Conservation (phyloP, 805 yeast genomes). For the Blastobotrys peoriensis region DNA sequence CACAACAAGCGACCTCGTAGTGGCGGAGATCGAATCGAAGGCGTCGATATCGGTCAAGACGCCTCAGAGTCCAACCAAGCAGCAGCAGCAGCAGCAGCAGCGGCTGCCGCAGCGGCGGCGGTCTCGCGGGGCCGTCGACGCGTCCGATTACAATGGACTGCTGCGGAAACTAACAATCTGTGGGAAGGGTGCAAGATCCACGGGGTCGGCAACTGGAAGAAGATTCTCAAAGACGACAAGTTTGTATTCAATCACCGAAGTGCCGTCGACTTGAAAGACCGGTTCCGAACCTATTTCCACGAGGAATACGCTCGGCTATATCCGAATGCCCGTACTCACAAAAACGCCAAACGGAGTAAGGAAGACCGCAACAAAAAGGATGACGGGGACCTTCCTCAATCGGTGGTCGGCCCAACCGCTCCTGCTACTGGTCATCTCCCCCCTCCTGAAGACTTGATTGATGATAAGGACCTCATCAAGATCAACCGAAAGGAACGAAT, state of each 20-base stretch:
- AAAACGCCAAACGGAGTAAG: conserved; percentile 8
- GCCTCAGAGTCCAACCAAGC: conserved; percentile 3
- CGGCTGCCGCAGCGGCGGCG: conserved; percentile 4
- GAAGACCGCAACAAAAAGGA: conserved; percentile 16
- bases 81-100: conserved; percentile 11
- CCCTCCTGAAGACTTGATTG: not conserved
- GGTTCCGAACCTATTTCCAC: conserved; percentile 41
- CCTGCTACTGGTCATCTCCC: not conserved
- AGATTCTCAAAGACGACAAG: conserved; percentile 37
- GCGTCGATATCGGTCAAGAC: not conserved
- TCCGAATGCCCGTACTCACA: conserved; percentile 41
- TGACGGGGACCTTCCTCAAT: not conserved
- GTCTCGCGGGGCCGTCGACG: conserved; percentile 20
- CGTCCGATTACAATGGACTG: conserved; percentile 38
- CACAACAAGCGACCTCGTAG: too few relatives aligned
- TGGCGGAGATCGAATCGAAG: too few relatives aligned
- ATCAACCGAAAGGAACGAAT: conserved; percentile 40
- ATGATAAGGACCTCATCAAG: conserved; percentile 28
- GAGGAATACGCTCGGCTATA: conserved; percentile 39
- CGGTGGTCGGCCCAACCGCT: not conserved
- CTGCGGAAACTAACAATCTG: conserved; percentile 36
- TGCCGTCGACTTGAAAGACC: conserved; percentile 41
- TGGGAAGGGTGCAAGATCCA: conserved; percentile 39
- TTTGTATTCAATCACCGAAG: conserved; percentile 37
- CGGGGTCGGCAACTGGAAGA: conserved; percentile 44